Evolutionary conservation across 805 yeast species (phyloP), one percentile per base, ranked within the genome.

Genomic region (Lachancea thermotolerans): DNA sequence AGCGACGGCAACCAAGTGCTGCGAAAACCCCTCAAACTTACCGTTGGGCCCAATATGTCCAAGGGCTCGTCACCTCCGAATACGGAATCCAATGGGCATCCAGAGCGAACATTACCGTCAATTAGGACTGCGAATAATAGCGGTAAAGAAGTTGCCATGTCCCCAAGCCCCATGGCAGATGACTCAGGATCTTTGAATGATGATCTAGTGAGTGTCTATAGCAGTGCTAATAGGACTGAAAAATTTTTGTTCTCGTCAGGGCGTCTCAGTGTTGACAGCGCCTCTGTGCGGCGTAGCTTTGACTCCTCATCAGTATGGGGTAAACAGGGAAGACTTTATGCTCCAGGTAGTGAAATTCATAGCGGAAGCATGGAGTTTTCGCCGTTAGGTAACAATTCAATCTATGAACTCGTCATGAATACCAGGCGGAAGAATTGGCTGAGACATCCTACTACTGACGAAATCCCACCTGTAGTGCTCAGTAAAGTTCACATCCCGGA

Each of bases 381-480:
- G 1, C 68, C 68, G 2, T 44, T 64, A 29, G 68, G 66, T 2
- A 62, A 62, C 40, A 86, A 85, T 57, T 82, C 95, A 4, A 79
- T 88, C 30, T 85, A 75, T 57, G 93, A 85, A 55, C 68, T 89
- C 43, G 82, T 89, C 1, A 61, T 65, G 67, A 65, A 65, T 35
- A 65, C 68, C 9, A 56, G 67, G 48, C 53, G 64, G 29, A 65
- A 55, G 37, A 56, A 61, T 44, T 65, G 69, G 69, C 46, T 83
- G 21, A 69, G 69, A 35, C 74, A 78, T 7, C 98, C 99, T 0
- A 82, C 96, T 0, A 70, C 76, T 1, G 73, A 74, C 41, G 98
- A 93, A 57, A 91, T 91, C 10, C 96, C 97, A 0, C 88, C 82
- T 18, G 82, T 88, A 10, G 79, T 75, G 39, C 68, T 91, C 34